A percentile compares a stretch with the other conserved stretches of the same genome.
Evolutionary conservation across 2,329 filamentous ascomycete species (phyloP).

Genomic region (Fusarium compactum): DNA sequence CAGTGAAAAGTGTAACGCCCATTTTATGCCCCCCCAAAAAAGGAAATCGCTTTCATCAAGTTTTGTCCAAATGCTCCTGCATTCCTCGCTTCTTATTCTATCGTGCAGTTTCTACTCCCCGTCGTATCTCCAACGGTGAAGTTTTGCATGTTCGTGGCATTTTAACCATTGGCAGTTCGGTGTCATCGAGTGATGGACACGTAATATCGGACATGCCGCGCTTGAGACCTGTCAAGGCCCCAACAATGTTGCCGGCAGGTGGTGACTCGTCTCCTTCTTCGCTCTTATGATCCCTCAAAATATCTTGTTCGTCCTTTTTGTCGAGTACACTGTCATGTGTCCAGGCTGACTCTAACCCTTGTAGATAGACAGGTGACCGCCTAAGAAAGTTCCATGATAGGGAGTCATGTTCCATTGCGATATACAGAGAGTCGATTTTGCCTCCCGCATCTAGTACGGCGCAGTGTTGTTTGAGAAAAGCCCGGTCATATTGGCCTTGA

Average conservation of each 20-base stretch:
- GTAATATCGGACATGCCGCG: constrained; percentile 66
- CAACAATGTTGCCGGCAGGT: constrained; percentile 40
- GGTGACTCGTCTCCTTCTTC: constrained; percentile 40
- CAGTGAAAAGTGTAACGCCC: constrained; percentile 29
- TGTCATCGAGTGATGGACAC: constrained; percentile 52
- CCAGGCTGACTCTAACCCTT: constrained; percentile 68
- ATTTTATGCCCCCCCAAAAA: constrained; percentile 25
- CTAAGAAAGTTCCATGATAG: constrained; percentile 68
- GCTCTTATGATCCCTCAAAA: constrained; percentile 49
- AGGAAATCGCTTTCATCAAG: constrained; percentile 29
- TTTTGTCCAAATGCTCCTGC: constrained; percentile 1
- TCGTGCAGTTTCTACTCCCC: constrained; percentile 45
- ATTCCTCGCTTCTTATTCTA: constrained; percentile 3
- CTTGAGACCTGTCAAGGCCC: constrained; percentile 58
- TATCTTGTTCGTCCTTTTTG: constrained; percentile 45
- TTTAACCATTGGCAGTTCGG: constrained; percentile 53
- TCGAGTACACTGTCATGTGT: constrained; percentile 64
- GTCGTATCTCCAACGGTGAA: constrained; percentile 55
- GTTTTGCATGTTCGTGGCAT: constrained; percentile 56
- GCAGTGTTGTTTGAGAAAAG: constrained; percentile 66
- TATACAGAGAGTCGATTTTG: constrained; percentile 70
- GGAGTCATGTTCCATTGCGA: constrained; percentile 66
- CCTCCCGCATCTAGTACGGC: constrained; percentile 67
- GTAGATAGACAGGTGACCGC: constrained; percentile 60
- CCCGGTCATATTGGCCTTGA: constrained; percentile 59